Evolutionary conservation across 1,284 basidiomycete genomes (phyloP), one percentile per base, ranked within the genome.

Genomic region (Stygiomarasmius scandens): DNA sequence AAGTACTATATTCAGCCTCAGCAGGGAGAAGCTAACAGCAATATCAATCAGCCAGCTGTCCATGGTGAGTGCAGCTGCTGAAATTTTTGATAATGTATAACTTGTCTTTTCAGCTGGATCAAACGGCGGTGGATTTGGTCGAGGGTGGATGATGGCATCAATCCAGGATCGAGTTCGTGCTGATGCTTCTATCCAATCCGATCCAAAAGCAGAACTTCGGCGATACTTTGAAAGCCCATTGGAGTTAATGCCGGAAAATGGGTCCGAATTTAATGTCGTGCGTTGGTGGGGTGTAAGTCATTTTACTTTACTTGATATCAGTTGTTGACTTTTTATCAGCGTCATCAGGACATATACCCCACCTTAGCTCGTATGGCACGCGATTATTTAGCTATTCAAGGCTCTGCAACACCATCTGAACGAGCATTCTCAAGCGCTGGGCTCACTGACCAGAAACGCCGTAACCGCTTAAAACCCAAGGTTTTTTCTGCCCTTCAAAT

Each of bases 351-450:
- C 4, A 14, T 53, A 1, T 63, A 63, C 36, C 64, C 61, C 0
- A 61, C 58, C 19, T 55, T 67, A 6, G 25, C 62, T 22, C 49
- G 55, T 11, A 65, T 69, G 20, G 66, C 67, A 4, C 54, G 64
- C 12, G 67, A 69, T 48, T 69, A 67, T 46, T 55, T 68, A 9
- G 60, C 67, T 12, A 67, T 68, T 16, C 66, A 66, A 41, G 67
- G 58, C 9, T 67, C 67, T 22, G 61, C 62, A 10, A 59, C 61
- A 14, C 54, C 66, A 2, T 63, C 59, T 12, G 66, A 68, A 49
- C 56, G 64, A 0, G 54, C 56, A n/a, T 69, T 68, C 51, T 67
- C 66, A 6, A 61, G 54, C 45, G 64, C 58, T 25, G 59, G 54
- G 2, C 48, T 65, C 32, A 66, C 62, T 2, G 64, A 60, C 43